Evolutionary conservation across 176 grass and related monocot species (phyloP).

Genomic region (Aegilops sharonensis): DNA sequence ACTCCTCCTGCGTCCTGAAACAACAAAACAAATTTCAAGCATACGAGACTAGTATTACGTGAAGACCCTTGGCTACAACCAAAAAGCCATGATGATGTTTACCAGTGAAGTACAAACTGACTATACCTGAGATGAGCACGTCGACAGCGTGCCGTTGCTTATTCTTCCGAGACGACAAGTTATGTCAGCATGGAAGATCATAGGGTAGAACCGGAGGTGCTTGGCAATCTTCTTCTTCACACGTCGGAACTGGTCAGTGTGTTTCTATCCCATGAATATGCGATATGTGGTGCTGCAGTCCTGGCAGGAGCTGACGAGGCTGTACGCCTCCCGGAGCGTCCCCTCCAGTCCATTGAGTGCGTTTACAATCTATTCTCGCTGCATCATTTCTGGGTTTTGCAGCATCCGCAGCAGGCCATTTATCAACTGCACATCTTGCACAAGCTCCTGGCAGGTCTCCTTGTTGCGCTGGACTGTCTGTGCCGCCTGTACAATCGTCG

Average conservation of each 20-base stretch:
- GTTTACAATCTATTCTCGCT: slow-evolving; percentile 1
- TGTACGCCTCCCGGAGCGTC: slow-evolving; percentile 12
- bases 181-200: slow-evolving; percentile 25
- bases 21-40: too few species aligned
- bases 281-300: slow-evolving; percentile 10
- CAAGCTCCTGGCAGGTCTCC: slow-evolving; percentile 32
- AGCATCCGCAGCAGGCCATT: slow-evolving; percentile 25
- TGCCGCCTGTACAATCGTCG: slow-evolving; percentile 24
- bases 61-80: too few species aligned
- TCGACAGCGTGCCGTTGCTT: neutral
- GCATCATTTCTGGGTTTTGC: slow-evolving; percentile 26
- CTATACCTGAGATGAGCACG: neutral
- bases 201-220: slow-evolving; percentile 32
- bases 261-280: slow-evolving; percentile 26
- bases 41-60: too few species aligned
- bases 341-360: slow-evolving; percentile 27
- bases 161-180: neutral
- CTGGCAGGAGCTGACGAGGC: slow-evolving; percentile 24
- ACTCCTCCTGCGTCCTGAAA: neutral
- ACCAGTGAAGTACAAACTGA: too few species aligned
- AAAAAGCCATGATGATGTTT: too few species aligned
- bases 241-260: slow-evolving; percentile 17
- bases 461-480: slow-evolving; percentile 26
- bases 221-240: slow-evolving; percentile 33
- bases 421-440: slow-evolving; percentile 27